A percentile compares a stretch with the other conserved stretches of the same genome.
These are phyloP conservation scores for Verbena officinalis DNA, from an alignment of 257 asterid genomes.

Conservation along the genomic window DNA sequence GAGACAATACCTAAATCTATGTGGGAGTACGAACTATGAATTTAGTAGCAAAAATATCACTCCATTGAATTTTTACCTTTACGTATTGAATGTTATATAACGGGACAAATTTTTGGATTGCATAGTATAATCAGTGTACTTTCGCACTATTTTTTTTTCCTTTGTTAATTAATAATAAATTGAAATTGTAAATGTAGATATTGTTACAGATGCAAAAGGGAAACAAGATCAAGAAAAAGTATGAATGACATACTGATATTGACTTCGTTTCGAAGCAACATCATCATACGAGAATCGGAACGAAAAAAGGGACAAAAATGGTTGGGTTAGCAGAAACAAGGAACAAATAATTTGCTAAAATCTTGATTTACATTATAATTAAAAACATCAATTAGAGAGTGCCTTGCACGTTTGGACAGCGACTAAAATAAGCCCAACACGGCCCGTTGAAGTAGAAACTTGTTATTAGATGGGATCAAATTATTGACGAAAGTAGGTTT, in stretches of 20 bases:
- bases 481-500: background rate
- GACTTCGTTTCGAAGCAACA: conserved; percentile 3
- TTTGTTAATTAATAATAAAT: too few species aligned
- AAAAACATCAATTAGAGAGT: background rate
- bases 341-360: background rate
- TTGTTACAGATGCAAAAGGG: too few species aligned
- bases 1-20: too few species aligned
- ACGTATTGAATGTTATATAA: too few species aligned
- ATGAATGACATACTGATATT: background rate
- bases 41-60: too few species aligned
- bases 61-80: too few species aligned
- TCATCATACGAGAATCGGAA: background rate
- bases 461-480: background rate
- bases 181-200: too few species aligned
- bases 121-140: too few species aligned
- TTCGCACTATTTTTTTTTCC: too few species aligned
- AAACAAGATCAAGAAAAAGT: background rate
- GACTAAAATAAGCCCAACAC: background rate
- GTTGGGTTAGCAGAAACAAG: background rate
- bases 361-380: background rate
- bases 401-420: conserved; percentile 2
- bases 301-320: background rate
- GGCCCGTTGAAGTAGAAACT: background rate
- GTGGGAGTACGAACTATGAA: too few species aligned
- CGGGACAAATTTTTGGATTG: too few species aligned